These are phyloP conservation scores for Dryadomyces quercivorus DNA, from an alignment of 2,329 filamentous ascomycete species.

Conservation along the genomic window DNA sequence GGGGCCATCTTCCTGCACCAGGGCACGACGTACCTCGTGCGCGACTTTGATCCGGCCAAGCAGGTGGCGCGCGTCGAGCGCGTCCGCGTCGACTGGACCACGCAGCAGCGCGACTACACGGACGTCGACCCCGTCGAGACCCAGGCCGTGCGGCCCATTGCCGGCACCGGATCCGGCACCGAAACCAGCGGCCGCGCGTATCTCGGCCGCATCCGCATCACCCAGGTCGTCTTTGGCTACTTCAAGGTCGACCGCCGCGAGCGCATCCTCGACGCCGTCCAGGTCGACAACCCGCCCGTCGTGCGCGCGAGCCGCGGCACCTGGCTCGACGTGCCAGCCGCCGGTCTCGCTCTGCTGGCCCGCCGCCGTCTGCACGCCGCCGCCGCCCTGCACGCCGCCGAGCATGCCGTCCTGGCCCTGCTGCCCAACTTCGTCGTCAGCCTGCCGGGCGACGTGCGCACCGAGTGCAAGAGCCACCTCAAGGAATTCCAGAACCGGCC, in stretches of 20 bases:
- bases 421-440: constrained; percentile 86
- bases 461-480: constrained; percentile 79
- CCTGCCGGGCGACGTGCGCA: constrained; percentile 82
- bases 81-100: constrained; percentile 91
- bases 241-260: constrained; percentile 89
- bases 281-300: constrained; percentile 88
- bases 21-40: constrained; percentile 83
- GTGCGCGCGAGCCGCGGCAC: constrained; percentile 76
- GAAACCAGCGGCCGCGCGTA: constrained; percentile 56
- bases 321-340: constrained; percentile 85
- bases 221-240: constrained; percentile 85
- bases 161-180: neutral
- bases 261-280: constrained; percentile 79
- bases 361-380: constrained; percentile 65
- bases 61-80: constrained; percentile 78
- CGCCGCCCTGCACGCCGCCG: constrained; percentile 84
- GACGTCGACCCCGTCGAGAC: constrained; percentile 91
- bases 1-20: constrained; percentile 96
- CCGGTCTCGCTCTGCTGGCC: constrained; percentile 67
- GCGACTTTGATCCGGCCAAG: constrained; percentile 71
- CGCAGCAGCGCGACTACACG: constrained; percentile 82
- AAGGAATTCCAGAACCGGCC: constrained; percentile 66
- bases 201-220: constrained; percentile 75
- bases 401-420: constrained; percentile 77
- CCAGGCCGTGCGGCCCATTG: constrained; percentile 63